Conservation (phyloP, 768 basidiomycete genomes). For the Termitomyces sp. region DNA sequence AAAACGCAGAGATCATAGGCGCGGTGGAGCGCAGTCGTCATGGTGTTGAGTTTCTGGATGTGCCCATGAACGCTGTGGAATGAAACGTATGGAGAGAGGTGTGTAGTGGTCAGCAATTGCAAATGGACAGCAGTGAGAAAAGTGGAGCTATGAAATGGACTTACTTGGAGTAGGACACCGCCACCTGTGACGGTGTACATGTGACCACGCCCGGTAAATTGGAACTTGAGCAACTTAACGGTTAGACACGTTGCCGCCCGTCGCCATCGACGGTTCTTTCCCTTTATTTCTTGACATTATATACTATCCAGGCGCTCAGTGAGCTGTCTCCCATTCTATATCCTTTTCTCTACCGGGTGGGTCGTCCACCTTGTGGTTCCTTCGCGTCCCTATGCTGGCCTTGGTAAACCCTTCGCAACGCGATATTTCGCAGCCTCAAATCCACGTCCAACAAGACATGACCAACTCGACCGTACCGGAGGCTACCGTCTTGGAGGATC, state of each 20-base stretch:
- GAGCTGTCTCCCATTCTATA: slow-evolving; percentile 18
- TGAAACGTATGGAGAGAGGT: too few relatives aligned
- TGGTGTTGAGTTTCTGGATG: neutral
- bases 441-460: slow-evolving; percentile 23
- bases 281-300: slow-evolving; percentile 14
- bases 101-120: neutral
- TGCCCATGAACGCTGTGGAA: neutral
- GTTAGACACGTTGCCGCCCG: slow-evolving; percentile 13
- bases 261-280: slow-evolving; percentile 13
- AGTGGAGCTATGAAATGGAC: neutral
- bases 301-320: slow-evolving; percentile 20
- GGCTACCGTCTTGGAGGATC: slow-evolving; percentile 41
- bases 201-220: slow-evolving; percentile 9
- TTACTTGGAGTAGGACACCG: neutral
- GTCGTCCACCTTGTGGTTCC: slow-evolving; percentile 1
- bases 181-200: slow-evolving; percentile 11
- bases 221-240: neutral
- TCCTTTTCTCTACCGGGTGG: slow-evolving; percentile 13
- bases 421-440: slow-evolving; percentile 22
- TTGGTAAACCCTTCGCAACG: slow-evolving; percentile 21
- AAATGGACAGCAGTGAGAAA: neutral
- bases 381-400: slow-evolving; percentile 17
- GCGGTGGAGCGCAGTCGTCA: slow-evolving; percentile 2
- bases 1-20: too few relatives aligned
- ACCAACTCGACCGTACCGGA: slow-evolving; percentile 18